Conservation (phyloP, 345 rosid genomes). For the Populus alba region DNA sequence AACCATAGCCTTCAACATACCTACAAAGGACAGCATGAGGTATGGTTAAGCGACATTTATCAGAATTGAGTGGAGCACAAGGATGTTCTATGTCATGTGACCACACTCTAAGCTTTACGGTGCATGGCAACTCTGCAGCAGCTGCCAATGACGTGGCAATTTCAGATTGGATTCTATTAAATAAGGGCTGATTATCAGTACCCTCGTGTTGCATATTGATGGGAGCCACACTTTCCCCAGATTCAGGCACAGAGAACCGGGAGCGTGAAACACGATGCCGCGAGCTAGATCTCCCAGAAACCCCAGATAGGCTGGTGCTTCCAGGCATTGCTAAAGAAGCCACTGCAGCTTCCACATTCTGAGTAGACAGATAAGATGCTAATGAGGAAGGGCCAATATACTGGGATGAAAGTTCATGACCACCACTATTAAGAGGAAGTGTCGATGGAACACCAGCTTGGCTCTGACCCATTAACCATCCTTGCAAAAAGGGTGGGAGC, state of each 20-base stretch:
- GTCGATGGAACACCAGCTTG: slow-evolving; percentile 52
- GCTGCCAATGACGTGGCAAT: slow-evolving; percentile 79
- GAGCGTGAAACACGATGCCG: slow-evolving; percentile 38
- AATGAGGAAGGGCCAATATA: slow-evolving; percentile 31
- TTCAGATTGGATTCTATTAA: slow-evolving; percentile 66
- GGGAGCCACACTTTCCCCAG: slow-evolving; percentile 38
- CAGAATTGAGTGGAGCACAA: slow-evolving; percentile 55
- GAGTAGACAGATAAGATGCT: slow-evolving; percentile 32
- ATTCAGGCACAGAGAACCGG: slow-evolving; percentile 43
- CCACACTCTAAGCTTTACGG: slow-evolving; percentile 92
- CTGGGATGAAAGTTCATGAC: slow-evolving; percentile 37
- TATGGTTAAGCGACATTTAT: slow-evolving; percentile 65
- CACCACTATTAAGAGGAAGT: slow-evolving; percentile 40
- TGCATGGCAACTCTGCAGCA: slow-evolving; percentile 93
- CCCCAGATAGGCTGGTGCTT: slow-evolving; percentile 44
- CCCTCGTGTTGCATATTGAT: slow-evolving; percentile 32
- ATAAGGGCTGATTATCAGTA: slow-evolving; percentile 47
- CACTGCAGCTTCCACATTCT: slow-evolving; percentile 47
- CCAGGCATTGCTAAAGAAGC: slow-evolving; percentile 53
- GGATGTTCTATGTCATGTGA: slow-evolving; percentile 73
- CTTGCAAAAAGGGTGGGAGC: slow-evolving; percentile 60
- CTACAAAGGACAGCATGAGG: slow-evolving; percentile 98
- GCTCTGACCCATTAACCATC: slow-evolving; percentile 73
- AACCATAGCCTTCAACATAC: slow-evolving; percentile 33
- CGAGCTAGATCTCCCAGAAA: slow-evolving; percentile 45